phyloP scores from a whole-genome alignment of 257 asterid species.

The Ocimum tenuiflorum region DNA sequence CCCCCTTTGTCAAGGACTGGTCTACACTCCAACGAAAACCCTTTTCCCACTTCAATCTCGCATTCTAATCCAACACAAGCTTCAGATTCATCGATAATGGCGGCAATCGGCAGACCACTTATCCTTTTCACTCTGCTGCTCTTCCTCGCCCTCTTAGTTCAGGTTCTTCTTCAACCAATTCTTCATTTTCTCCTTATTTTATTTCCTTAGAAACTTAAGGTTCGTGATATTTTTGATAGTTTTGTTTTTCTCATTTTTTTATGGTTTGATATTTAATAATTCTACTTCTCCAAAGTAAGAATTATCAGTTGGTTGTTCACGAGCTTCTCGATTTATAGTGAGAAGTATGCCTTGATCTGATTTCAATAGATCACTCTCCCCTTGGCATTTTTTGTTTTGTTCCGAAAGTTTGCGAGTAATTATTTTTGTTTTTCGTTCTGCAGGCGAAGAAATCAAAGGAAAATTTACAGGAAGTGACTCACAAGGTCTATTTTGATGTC shows the following conservation, averaged over 20 bases:
- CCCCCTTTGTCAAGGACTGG: too few species aligned
- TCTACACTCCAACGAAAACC: too few species aligned
- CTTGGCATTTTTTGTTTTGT: too few species aligned
- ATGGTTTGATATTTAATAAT: background rate
- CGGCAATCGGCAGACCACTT: slow-evolving; percentile 18
- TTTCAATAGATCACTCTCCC: background rate
- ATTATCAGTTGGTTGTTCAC: background rate
- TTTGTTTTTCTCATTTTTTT: background rate
- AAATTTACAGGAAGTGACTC: slow-evolving; percentile 64
- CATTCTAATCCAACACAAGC: background rate
- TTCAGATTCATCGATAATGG: slow-evolving; percentile 23
- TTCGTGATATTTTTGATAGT: background rate
- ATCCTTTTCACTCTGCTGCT: slow-evolving; percentile 27
- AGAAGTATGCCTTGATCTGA: slow-evolving; percentile 5
- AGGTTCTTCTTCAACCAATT: slow-evolving; percentile 29
- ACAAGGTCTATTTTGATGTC: slow-evolving; percentile 69
- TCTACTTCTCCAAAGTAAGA: background rate
- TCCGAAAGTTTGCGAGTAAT: background rate
- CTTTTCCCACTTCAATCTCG: too few species aligned
- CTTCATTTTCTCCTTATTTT: background rate
- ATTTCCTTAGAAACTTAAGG: background rate
- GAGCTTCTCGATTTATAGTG: background rate
- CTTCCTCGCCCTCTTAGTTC: slow-evolving; percentile 32
- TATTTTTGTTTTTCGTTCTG: background rate
- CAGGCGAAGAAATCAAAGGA: slow-evolving; percentile 74